A percentile compares a stretch with the other conserved stretches of the same genome.
These are phyloP conservation scores for Termitomyces heimii DNA, from an alignment of 768 basidiomycete species.

Conservation along the genomic window DNA sequence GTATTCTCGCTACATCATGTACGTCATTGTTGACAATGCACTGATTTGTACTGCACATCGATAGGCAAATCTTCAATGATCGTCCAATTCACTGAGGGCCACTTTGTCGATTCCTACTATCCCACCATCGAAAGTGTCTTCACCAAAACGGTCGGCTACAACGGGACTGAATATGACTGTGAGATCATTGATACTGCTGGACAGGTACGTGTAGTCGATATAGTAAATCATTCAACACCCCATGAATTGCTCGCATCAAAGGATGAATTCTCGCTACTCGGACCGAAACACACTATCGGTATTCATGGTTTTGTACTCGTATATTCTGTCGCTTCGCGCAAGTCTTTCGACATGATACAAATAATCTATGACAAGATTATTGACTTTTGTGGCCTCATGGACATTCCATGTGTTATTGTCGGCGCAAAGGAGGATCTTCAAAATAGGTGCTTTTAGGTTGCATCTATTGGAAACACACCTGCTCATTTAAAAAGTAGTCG, in stretches of 20 bases:
- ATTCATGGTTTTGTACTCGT: conserved; percentile 93
- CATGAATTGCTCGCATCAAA: conserved; percentile 22
- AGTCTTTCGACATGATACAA: conserved; percentile 88
- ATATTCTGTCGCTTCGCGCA: conserved; percentile 81
- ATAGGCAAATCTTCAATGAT: conserved; percentile 91
- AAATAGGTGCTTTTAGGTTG: conserved; percentile 48
- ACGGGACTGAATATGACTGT: conserved; percentile 81
- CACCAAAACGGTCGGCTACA: conserved; percentile 68
- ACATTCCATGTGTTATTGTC: conserved; percentile 87
- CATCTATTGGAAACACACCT: conserved; percentile 3
- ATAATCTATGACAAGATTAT: conserved; percentile 91
- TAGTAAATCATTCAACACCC: not conserved
- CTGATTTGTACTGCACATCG: not conserved
- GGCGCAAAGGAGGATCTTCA: conserved; percentile 84
- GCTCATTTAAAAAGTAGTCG: conserved; percentile 31
- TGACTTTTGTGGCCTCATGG: conserved; percentile 74
- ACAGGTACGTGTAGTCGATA: conserved; percentile 51
- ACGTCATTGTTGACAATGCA: conserved; percentile 7
- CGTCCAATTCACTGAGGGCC: conserved; percentile 79
- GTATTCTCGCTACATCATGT: conserved; percentile 21
- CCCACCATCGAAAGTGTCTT: conserved; percentile 86
- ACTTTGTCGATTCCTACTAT: conserved; percentile 84
- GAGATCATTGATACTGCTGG: conserved; percentile 96
- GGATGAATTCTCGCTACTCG: conserved; percentile 91
- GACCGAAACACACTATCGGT: conserved; percentile 85